These are phyloP conservation scores for Fragosphaeria purpurea DNA, from an alignment of 2,329 filamentous ascomycete species.

Conservation along the genomic window DNA sequence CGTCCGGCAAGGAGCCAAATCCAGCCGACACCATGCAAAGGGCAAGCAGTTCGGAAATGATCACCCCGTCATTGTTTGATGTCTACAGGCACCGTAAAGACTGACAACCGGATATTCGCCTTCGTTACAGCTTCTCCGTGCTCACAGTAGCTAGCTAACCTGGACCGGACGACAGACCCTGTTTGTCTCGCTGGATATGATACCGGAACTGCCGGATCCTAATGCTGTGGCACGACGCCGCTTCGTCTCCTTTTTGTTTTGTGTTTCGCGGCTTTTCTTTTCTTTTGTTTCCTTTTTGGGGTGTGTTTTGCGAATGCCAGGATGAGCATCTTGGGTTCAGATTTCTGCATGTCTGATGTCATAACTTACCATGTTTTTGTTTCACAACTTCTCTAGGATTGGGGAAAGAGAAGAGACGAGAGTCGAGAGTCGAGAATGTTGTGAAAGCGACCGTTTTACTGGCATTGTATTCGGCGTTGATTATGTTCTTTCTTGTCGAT, in stretches of 20 bases:
- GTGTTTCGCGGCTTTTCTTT: not conserved
- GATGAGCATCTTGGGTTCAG: too few relatives aligned
- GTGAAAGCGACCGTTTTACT: not conserved
- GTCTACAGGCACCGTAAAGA: not conserved
- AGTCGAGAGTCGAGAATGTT: too few relatives aligned
- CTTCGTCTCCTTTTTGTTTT: not conserved
- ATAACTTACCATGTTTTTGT: too few relatives aligned
- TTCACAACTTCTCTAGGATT: too few relatives aligned
- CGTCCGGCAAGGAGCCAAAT: constrained; percentile 27
- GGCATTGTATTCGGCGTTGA: constrained; percentile 7
- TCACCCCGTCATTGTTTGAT: too few relatives aligned
- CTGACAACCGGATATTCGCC: constrained; percentile 1
- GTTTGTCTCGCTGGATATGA: too few relatives aligned
- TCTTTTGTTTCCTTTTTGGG: not conserved
- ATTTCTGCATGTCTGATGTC: too few relatives aligned
- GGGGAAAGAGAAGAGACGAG: too few relatives aligned
- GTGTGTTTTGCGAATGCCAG: not conserved
- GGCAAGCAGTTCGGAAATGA: constrained; percentile 19
- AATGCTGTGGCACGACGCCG: not conserved
- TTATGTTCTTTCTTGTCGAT: not conserved
- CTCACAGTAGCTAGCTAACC: constrained; percentile 7
- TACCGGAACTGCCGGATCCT: too few relatives aligned
- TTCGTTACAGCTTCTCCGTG: constrained; percentile 10
- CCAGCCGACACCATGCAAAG: constrained; percentile 47
- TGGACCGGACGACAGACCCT: not conserved